phyloP scores from a whole-genome alignment of 805 yeast species.

The Zygotorulaspora chibaensis region DNA sequence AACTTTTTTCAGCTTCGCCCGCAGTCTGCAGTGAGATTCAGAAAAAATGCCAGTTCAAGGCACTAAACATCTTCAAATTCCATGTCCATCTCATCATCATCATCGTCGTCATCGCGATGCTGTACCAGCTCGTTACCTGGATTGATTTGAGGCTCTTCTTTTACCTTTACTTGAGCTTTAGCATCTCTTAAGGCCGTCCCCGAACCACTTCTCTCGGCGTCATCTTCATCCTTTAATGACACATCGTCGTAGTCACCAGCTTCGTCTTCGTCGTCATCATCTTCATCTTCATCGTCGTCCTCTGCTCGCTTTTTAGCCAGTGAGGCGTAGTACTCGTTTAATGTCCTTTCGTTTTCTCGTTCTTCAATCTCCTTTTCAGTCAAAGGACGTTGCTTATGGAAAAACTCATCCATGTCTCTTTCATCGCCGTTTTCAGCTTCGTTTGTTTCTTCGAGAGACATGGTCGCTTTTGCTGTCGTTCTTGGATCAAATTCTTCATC shows the following conservation, averaged over 20 bases:
- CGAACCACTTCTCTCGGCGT: constrained; percentile 21
- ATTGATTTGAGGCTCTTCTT: neutral
- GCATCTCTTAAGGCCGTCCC: constrained; percentile 3
- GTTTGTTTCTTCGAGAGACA: constrained; percentile 17
- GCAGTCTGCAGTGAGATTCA: neutral
- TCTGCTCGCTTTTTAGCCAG: constrained; percentile 65
- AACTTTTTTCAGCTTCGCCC: neutral
- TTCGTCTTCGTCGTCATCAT: constrained; percentile 44
- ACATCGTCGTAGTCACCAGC: constrained; percentile 38
- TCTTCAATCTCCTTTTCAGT: constrained; percentile 46
- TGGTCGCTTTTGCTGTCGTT: constrained; percentile 22
- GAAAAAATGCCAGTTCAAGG: neutral
- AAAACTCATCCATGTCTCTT: constrained; percentile 18
- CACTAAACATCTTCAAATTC: constrained; percentile 35
- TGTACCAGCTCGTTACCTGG: neutral
- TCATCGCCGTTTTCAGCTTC: constrained; percentile 5
- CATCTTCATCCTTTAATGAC: constrained; percentile 16
- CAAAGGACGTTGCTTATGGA: constrained; percentile 22
- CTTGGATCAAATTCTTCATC: constrained; percentile 42
- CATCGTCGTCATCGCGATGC: constrained; percentile 17
- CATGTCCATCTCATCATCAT: constrained; percentile 34
- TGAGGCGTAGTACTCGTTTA: constrained; percentile 71
- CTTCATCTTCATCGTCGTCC: constrained; percentile 46
- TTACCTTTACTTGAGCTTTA: constrained; percentile 2
- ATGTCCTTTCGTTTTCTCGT: constrained; percentile 65